Percentiles rank a stretch among this genome's conserved stretches.
Conservation (phyloP, 345 rosid species). For the Jatropha curcas region DNA sequence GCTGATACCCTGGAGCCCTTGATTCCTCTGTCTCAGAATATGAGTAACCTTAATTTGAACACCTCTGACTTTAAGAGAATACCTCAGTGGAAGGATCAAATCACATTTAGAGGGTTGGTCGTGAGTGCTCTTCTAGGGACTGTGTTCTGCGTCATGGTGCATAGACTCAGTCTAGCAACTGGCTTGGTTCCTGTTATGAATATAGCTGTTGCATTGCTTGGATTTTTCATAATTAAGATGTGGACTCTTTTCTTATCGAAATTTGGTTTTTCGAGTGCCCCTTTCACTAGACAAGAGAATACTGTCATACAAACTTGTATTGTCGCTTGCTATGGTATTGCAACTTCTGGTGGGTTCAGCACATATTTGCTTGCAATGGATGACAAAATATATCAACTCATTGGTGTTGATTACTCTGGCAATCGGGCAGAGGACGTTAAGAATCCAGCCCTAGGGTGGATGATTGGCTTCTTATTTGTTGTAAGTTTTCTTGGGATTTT, state of each 20-base stretch:
- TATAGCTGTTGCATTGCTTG: slow-evolving; percentile 15
- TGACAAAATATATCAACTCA: not conserved
- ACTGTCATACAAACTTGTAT: slow-evolving; percentile 13
- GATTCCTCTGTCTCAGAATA: not conserved
- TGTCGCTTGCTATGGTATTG: slow-evolving; percentile 12
- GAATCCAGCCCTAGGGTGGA: slow-evolving; percentile 10
- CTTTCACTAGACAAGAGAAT: slow-evolving; percentile 9
- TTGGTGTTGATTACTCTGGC: slow-evolving; percentile 10
- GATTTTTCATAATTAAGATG: not conserved
- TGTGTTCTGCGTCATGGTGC: slow-evolving; percentile 4
- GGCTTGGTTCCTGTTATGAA: slow-evolving; percentile 3
- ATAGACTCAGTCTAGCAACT: slow-evolving; percentile 2
- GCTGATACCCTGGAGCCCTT: not conserved
- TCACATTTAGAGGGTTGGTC: slow-evolving; percentile 6
- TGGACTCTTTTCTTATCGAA: not conserved
- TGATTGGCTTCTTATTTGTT: slow-evolving; percentile 14
- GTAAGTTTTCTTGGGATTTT: slow-evolving; percentile 16
- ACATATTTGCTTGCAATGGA: slow-evolving; percentile 16
- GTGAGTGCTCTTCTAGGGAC: slow-evolving; percentile 11
- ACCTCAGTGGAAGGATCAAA: slow-evolving; percentile 12
- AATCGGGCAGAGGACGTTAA: slow-evolving; percentile 4
- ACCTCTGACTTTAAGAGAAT: not conserved
- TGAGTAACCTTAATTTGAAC: not conserved
- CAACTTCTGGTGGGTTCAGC: slow-evolving; percentile 1
- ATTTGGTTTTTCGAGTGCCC: not conserved